Percentiles rank a stretch among this genome's conserved stretches.
These are phyloP conservation scores for Gynochthodes officinalis DNA, from an alignment of 257 asterid species.

Conservation along the genomic window DNA sequence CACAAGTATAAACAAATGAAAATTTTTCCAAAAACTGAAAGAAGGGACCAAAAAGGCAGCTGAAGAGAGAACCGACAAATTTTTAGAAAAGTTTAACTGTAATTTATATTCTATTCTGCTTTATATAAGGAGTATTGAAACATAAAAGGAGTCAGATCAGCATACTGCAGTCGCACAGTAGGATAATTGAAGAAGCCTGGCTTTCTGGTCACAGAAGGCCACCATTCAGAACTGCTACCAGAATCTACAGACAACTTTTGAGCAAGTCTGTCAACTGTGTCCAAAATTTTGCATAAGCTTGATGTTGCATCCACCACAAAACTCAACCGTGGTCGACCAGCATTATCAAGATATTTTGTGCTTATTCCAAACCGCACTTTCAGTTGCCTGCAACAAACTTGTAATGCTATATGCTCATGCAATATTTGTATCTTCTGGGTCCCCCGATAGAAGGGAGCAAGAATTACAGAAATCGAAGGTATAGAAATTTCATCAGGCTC, in stretches of 20 bases:
- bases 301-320: constrained; percentile 72
- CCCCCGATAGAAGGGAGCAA: constrained; percentile 55
- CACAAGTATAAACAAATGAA: neutral
- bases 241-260: constrained; percentile 52
- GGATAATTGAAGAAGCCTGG: constrained; percentile 64
- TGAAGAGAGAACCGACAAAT: neutral
- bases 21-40: neutral
- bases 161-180: constrained; percentile 83
- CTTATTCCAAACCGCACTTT: constrained; percentile 82
- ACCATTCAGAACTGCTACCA: constrained; percentile 83
- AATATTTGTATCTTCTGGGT: constrained; percentile 54
- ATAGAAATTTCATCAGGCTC: constrained; percentile 53
- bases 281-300: constrained; percentile 54
- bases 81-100: neutral
- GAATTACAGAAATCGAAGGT: constrained; percentile 53
- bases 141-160: constrained; percentile 6
- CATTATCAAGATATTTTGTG: constrained; percentile 51
- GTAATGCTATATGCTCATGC: constrained; percentile 46
- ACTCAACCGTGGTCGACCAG: constrained; percentile 71
- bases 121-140: no score
- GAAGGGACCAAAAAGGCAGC: constrained; percentile 1
- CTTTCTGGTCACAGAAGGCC: constrained; percentile 67
- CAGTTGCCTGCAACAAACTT: constrained; percentile 48
- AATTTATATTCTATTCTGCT: neutral
- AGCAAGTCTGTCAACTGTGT: constrained; percentile 55